Evolutionary conservation across 805 yeast species (phyloP).

Genomic region (Wickerhamomyces kurtzmanii): DNA sequence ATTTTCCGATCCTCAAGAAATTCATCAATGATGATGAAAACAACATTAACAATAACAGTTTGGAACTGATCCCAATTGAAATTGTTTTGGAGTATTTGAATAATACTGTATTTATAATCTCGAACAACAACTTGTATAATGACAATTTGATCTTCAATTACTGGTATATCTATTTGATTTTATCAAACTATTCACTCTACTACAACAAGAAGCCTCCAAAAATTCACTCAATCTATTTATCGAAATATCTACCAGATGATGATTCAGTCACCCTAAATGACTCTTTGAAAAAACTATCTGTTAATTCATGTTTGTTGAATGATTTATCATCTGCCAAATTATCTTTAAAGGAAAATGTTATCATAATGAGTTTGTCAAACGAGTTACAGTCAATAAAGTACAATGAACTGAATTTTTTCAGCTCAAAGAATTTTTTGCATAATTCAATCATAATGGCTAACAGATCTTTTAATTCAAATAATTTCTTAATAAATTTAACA

Average conservation of each 20-base stretch:
- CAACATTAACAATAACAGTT: constrained; percentile 3
- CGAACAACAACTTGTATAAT: constrained; percentile 14
- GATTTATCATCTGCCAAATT: constrained; percentile 9
- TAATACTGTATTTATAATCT: constrained; percentile 31
- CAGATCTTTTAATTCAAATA: constrained; percentile 23
- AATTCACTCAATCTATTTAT: constrained; percentile 19
- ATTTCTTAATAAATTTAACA: constrained; percentile 10
- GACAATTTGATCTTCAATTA: constrained; percentile 14
- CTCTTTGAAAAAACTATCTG: too few species aligned
- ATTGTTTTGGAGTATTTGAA: constrained; percentile 39
- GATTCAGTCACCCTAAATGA: too few species aligned
- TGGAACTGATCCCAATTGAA: constrained; percentile 28
- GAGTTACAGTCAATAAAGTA: constrained; percentile 17
- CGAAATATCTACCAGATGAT: constrained; percentile 18
- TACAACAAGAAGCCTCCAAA: constrained; percentile 32
- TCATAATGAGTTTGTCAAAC: constrained; percentile 11
- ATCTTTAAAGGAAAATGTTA: constrained; percentile 7
- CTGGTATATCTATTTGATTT: constrained; percentile 39
- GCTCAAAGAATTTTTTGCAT: constrained; percentile 34
- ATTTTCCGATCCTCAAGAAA: constrained; percentile 16
- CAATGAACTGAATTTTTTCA: constrained; percentile 8
- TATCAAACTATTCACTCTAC: constrained; percentile 31
- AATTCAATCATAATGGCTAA: constrained; percentile 44
- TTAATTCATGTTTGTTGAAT: too few species aligned
- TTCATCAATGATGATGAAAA: constrained; percentile 4